Conservation (phyloP, 2,329 filamentous ascomycete species). For the Epichloe sp. region DNA sequence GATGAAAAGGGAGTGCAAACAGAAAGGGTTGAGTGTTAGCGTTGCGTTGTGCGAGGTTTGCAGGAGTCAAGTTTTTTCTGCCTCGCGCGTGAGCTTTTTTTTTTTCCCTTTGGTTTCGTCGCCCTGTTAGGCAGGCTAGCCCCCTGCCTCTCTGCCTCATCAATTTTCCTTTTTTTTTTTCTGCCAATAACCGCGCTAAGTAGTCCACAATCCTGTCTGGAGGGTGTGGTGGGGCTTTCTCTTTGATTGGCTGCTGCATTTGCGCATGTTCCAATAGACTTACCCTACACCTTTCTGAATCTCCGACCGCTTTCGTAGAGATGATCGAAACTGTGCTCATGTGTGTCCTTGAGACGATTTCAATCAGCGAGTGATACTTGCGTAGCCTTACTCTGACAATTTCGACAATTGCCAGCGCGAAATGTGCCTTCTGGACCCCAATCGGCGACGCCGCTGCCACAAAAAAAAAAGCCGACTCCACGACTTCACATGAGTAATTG, state of each 20-base stretch:
- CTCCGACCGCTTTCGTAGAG: background rate
- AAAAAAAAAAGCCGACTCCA: no score
- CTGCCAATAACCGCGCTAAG: slow-evolving; percentile 8
- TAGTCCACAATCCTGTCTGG: no score
- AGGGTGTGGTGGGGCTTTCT: background rate
- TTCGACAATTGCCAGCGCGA: no score
- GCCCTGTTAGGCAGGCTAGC: slow-evolving; percentile 4
- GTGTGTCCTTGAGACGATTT: no score
- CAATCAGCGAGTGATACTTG: no score
- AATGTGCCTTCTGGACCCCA: no score
- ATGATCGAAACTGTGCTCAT: no score
- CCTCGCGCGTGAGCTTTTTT: slow-evolving; percentile 10
- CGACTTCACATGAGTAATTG: no score
- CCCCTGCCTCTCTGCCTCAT: slow-evolving; percentile 7
- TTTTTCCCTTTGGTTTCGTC: slow-evolving; percentile 6
- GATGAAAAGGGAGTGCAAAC: slow-evolving; percentile 16
- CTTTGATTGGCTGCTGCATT: slow-evolving; percentile 3
- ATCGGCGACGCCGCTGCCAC: no score
- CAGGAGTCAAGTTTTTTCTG: slow-evolving; percentile 12
- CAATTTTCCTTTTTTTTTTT: slow-evolving; percentile 8
- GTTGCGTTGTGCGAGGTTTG: slow-evolving; percentile 10
- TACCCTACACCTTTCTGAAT: background rate
- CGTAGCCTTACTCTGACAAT: no score
- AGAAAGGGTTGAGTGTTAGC: slow-evolving; percentile 5
- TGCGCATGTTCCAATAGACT: background rate